These are phyloP conservation scores for Diaporthe capsici DNA, from an alignment of 2,329 filamentous ascomycete species.

Conservation along the genomic window DNA sequence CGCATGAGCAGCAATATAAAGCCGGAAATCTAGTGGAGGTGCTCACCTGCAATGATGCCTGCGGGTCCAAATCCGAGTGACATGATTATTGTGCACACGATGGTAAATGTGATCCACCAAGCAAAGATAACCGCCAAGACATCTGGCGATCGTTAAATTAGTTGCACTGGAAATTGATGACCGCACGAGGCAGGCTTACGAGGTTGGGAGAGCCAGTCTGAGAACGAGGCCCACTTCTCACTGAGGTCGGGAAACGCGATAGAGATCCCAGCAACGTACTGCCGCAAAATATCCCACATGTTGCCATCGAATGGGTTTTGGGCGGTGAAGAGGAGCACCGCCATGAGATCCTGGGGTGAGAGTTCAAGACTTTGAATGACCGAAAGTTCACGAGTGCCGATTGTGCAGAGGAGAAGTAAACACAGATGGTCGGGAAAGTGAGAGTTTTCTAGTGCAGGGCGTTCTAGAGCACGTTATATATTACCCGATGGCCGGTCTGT, in stretches of 20 bases:
- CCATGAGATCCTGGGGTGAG: neutral
- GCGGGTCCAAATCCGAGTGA: slow-evolving; percentile 3
- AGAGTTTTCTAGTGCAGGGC: neutral
- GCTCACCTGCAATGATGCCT: slow-evolving; percentile 14
- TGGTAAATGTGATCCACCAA: slow-evolving; percentile 31
- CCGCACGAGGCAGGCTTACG: neutral
- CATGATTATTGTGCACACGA: slow-evolving; percentile 9
- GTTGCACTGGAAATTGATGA: neutral
- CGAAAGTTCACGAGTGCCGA: neutral
- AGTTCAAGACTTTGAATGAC: neutral
- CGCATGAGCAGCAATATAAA: neutral
- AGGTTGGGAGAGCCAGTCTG: slow-evolving; percentile 25
- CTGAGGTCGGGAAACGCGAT: neutral
- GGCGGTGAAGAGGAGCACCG: neutral
- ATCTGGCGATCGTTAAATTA: neutral
- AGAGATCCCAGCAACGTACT: neutral
- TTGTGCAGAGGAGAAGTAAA: neutral
- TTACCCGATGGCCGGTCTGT: neutral
- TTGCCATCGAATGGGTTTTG: neutral
- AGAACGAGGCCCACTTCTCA: slow-evolving; percentile 23
- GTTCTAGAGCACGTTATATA: neutral
- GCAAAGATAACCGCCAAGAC: slow-evolving; percentile 18
- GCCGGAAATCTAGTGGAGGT: neutral
- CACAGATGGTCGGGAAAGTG: too few relatives aligned
- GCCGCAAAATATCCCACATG: neutral